Evolutionary conservation across 2,329 filamentous ascomycete genomes (phyloP), one percentile per base, ranked within the genome.

Genomic region (Incumbomyces lentus): DNA sequence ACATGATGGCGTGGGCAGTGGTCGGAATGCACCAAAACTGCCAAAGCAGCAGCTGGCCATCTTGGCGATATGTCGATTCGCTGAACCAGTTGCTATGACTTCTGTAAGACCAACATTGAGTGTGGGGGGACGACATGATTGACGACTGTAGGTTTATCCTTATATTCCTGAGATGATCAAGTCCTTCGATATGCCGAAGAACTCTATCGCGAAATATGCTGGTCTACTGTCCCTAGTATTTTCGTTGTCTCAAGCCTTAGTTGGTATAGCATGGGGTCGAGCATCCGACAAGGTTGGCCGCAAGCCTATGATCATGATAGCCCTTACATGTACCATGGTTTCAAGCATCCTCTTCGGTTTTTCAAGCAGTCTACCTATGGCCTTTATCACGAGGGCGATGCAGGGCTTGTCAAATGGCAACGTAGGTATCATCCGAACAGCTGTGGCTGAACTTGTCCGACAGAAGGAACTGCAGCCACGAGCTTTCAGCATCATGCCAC

Each of bases 401-500:
- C 77, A 86, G 56, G 90, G 92, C 1, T 74, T 82, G 8, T 81
- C 84, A 37, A 95, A 95, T 60, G 92, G 90, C 45, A 96, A 95
- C 60, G 82, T 90, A n/a, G 85, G 92, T 1, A 95, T 95, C 51
- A 82, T 95, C 52, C 72, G 89, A 54, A 94, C 87, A 13, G 87
- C 92, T 69, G 88, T 95, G 2, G 90, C 90, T 0, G 90, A 95
- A 64, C 81, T 95, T 74, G 88, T 95, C 1, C 85, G 87, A 0
- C 81, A 92, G 62, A 87, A 77, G 62, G 84, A 88, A 59, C 71
- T 95, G 6, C 90, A 95, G 60, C 89, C 90, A 0, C 73, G 80
- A 44, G 92, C 92, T 0, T 96, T 96, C 64, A 88, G 83, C 53
- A 73, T 96, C 38, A 95, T 96, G 89, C 90, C 90, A 3, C 68